phyloP scores from a whole-genome alignment of 768 basidiomycete genomes.

The Boletus bicolor region DNA sequence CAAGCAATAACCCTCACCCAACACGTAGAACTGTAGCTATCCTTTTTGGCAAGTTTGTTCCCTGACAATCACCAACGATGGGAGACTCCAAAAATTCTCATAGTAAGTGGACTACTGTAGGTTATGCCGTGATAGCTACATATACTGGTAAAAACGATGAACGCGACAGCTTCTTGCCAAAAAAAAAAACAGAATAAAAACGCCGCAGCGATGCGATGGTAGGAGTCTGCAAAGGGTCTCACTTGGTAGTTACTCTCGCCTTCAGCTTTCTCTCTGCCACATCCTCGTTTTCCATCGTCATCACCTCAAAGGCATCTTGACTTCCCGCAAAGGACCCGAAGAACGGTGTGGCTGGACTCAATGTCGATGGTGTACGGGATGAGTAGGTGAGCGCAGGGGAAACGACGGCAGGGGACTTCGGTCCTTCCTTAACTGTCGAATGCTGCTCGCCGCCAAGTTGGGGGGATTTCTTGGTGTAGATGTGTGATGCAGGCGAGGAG shows the following conservation, averaged over 20 bases:
- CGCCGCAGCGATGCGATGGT: background rate
- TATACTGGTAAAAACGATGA: conserved; percentile 1
- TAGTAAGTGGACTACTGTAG: conserved; percentile 1
- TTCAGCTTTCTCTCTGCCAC: conserved; percentile 24
- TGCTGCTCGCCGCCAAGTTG: conserved; percentile 13
- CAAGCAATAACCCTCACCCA: too few species aligned
- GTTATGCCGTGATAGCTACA: conserved; percentile 4
- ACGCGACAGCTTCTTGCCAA: conserved; percentile 11
- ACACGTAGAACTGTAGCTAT: too few species aligned
- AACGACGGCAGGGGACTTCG: conserved; percentile 51
- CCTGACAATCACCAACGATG: background rate
- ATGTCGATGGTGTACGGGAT: conserved; percentile 58
- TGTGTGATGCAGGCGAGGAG: conserved; percentile 10
- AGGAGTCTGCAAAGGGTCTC: background rate
- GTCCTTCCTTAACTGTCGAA: conserved; percentile 27
- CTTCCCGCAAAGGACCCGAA: conserved; percentile 51
- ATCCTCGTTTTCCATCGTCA: conserved; percentile 23
- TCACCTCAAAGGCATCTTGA: conserved; percentile 31
- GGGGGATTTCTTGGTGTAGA: conserved; percentile 12
- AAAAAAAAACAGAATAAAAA: background rate
- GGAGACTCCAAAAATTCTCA: background rate
- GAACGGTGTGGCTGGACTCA: conserved; percentile 72
- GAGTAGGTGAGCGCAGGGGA: conserved; percentile 70
- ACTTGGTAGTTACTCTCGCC: conserved; percentile 17
- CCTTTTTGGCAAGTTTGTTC: background rate